These are phyloP conservation scores for Cercospora zeae-maydis DNA, from an alignment of 2,329 filamentous ascomycete species.

Conservation along the genomic window DNA sequence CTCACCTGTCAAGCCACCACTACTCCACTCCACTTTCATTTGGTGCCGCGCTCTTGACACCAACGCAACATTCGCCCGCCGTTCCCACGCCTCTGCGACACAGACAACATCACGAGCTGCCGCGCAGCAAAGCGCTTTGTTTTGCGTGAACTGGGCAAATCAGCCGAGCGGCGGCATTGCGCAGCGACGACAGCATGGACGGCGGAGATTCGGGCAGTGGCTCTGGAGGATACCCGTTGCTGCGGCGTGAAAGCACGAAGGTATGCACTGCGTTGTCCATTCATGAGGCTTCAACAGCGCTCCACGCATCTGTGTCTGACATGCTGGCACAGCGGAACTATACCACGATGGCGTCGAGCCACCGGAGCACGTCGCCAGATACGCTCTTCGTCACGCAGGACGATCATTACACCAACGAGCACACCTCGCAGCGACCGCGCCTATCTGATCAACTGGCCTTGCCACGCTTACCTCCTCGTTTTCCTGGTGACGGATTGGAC, in stretches of 20 bases:
- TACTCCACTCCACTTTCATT: not conserved
- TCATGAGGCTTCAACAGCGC: not conserved
- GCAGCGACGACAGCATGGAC: conserved; percentile 14
- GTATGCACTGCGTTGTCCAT: conserved; percentile 1
- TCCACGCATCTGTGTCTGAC: conserved; percentile 11
- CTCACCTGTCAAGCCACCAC: not conserved
- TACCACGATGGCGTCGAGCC: conserved; percentile 20
- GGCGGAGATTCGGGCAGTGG: conserved; percentile 9
- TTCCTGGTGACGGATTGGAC: conserved; percentile 54
- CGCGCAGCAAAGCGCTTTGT: not conserved
- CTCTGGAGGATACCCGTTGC: conserved; percentile 6
- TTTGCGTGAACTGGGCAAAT: not conserved
- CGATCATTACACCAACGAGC: conserved; percentile 35
- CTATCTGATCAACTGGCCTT: conserved; percentile 23
- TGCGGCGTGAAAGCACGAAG: conserved; percentile 20
- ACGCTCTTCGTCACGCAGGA: conserved; percentile 31
- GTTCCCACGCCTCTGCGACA: not conserved
- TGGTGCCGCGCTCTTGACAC: not conserved
- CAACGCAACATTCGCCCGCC: conserved; percentile 1
- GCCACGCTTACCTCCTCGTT: conserved; percentile 32
- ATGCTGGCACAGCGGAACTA: conserved; percentile 20
- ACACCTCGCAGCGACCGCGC: conserved; percentile 31
- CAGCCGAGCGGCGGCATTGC: not conserved
- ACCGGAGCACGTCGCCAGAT: conserved; percentile 19
- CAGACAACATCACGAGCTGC: not conserved